These are phyloP conservation scores for Starmera amethionina DNA, from an alignment of 805 yeast genomes.

Conservation along the genomic window DNA sequence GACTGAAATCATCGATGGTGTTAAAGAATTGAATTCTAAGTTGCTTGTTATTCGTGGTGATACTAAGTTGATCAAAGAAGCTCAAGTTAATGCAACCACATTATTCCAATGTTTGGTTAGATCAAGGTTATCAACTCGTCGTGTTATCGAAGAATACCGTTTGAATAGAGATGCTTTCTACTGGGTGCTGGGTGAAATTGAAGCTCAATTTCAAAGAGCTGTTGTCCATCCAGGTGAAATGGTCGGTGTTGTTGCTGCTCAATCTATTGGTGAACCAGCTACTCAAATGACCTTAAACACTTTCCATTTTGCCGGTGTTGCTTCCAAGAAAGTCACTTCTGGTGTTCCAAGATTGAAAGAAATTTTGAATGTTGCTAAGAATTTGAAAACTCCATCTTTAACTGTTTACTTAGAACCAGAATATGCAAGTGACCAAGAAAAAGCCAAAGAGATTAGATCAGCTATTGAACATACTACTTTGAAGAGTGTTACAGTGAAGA, in stretches of 20 bases:
- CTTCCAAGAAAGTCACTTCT: slow-evolving; percentile 89
- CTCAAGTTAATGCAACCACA: slow-evolving; percentile 85
- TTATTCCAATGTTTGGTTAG: slow-evolving; percentile 87
- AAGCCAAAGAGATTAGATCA: slow-evolving; percentile 90
- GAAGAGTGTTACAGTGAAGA: slow-evolving; percentile 91
- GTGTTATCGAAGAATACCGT: slow-evolving; percentile 86
- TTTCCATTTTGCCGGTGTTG: slow-evolving; percentile 97
- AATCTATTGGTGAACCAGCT: slow-evolving; percentile 97
- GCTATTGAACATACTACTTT: slow-evolving; percentile 95
- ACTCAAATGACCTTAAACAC: slow-evolving; percentile 97
- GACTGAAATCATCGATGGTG: slow-evolving; percentile 67
- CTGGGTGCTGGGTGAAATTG: slow-evolving; percentile 94
- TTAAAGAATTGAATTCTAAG: slow-evolving; percentile 55
- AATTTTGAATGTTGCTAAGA: slow-evolving; percentile 96
- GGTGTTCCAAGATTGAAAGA: slow-evolving; percentile 98
- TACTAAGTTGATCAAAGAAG: slow-evolving; percentile 63
- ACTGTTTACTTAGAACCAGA: slow-evolving; percentile 85
- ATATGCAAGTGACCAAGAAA: slow-evolving; percentile 80
- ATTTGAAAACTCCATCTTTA: slow-evolving; percentile 98
- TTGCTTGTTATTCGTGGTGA: slow-evolving; percentile 78
- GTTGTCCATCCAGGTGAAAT: slow-evolving; percentile 95
- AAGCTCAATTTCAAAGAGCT: slow-evolving; percentile 85
- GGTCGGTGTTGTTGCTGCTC: slow-evolving; percentile 98
- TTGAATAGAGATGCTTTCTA: slow-evolving; percentile 80
- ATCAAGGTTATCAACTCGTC: slow-evolving; percentile 83